Base-by-base conservation (phyloP, 768 basidiomycete genomes). In the Pleurotus djamor region DNA sequence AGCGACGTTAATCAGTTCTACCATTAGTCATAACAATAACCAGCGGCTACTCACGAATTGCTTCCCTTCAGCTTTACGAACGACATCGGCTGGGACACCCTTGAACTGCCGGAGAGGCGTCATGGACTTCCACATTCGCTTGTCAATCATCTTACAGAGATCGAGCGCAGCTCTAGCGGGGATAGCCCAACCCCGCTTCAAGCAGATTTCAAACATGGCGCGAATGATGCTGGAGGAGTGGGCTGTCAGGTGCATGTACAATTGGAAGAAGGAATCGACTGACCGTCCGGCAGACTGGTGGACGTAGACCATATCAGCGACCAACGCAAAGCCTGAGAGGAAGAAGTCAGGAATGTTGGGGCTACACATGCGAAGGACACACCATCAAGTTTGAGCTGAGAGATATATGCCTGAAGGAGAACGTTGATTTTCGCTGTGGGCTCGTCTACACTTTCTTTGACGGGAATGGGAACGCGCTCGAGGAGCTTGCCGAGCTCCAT, bases 351-450 rank as follows among this genome's bases (percentile, higher is more conserved):
- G 44, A 17, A 52, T 1, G 44, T 36, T 14, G 35, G 41, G 14
- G 28, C n/a, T 16, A 47, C 36, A 7, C 34, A 17, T 8, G 36
- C 6, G 6, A 16, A 12, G 35, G 9, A 61, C 76, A 5, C 58
- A 78, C 91, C 94, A 63, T 96, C 93, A 2, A 99, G 82, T 72
- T 95, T 98, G 51, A 98, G 84, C 60, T 92, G 87, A 0, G 95
- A 97, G 63, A 98, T 94, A 71, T 91, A 98, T 0, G 96, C 88
- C 68, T 99, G 96, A 1, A 99, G 77, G 0, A 98, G 79, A 2
- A 98, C 96, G 65, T 98, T 98, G 71, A 98, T 94, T 76, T 99
- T 99, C 6, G 97, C 92, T 0, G 94, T 91, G 0, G 95, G 94
- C 66, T 99, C 96, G 60, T 99, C 96, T 4, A 96, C 94, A 52